Base-by-base conservation (phyloP, 805 yeast species). In the Metschnikowia colocasiae region DNA sequence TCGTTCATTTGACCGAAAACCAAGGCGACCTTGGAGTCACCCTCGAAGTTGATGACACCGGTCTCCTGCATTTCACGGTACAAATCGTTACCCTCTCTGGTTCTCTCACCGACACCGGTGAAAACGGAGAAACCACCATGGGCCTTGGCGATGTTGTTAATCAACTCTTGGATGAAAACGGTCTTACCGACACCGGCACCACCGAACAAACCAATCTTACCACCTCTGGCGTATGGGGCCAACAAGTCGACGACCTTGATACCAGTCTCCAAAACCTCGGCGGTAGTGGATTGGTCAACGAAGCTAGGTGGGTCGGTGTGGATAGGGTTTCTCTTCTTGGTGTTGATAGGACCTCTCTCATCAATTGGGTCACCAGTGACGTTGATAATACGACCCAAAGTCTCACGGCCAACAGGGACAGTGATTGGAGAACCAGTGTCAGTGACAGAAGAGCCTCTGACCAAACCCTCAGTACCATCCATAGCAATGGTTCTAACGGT, bases 131-230 rank as follows among this genome's bases (percentile, higher is more conserved):
- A 92, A 87, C 98, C 98, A 89, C 98, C 99, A 77, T 92, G 98
- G 69, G 99, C 98, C 83, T 92, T 94, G 74, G 99, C 99, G 71
- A 92, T 94, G 84, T 92, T 92, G 91, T 94, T 92, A 77, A 92
- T 92, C 81, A 92, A 84, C 81, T 92, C 99, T 83, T 92, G 99
- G 79, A 92, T 92, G 80, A 92, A 92, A 58, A 92, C 99, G 76
- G 99, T 92, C 80, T 92, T 92, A 80, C 99, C 99, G 87, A 92
- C 99, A 92, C 99, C 99, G 76, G 99, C 99, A 92, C 99, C 99
- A 82, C 99, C 99, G 87, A 92, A 92, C 71, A 92, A 85, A 85
- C 99, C 99, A 89, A 92, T 92, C 85, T 92, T 92, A 88, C 99
- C 99, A 88, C 99, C 99, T 88, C 97, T 90, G 73, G 99, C 98